Percentiles rank a stretch among this genome's conserved stretches.
These are phyloP conservation scores for Cercospora berteroae DNA, from an alignment of 2,329 filamentous ascomycete species.

Conservation along the genomic window DNA sequence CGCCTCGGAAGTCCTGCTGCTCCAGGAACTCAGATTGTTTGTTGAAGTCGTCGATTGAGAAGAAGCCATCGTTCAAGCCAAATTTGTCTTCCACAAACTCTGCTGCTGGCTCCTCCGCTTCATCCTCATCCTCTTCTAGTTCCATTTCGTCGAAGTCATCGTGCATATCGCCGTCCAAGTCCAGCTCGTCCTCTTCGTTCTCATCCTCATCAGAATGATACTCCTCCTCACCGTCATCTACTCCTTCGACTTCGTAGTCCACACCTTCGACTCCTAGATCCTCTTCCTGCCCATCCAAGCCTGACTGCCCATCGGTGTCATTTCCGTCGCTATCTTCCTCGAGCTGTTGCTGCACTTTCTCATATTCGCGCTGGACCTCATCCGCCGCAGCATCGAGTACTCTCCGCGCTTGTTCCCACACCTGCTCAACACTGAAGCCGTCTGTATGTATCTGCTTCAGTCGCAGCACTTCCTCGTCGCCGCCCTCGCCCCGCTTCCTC, in stretches of 20 bases:
- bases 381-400: slow-evolving; percentile 67
- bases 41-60: slow-evolving; percentile 97
- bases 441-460: slow-evolving; percentile 80
- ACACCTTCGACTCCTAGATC: slow-evolving; percentile 38
- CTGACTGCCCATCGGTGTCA: slow-evolving; percentile 33
- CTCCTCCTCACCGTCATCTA: slow-evolving; percentile 40
- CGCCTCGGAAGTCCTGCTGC: slow-evolving; percentile 74
- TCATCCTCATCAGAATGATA: slow-evolving; percentile 33
- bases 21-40: slow-evolving; percentile 87
- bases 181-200: slow-evolving; percentile 44
- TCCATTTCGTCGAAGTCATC: slow-evolving; percentile 35
- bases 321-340: slow-evolving; percentile 4
- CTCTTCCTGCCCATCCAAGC: slow-evolving; percentile 31
- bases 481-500: slow-evolving; percentile 64
- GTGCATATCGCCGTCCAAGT: slow-evolving; percentile 32
- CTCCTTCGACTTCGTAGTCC: slow-evolving; percentile 38
- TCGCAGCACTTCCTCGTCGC: slow-evolving; percentile 59
- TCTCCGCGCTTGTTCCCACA: slow-evolving; percentile 89
- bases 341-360: slow-evolving; percentile 30
- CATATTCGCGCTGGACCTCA: slow-evolving; percentile 53
- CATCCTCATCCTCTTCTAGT: slow-evolving; percentile 44
- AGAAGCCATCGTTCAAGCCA: slow-evolving; percentile 95
- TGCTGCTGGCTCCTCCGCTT: slow-evolving; percentile 49
- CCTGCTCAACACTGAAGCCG: slow-evolving; percentile 82
- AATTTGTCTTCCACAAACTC: slow-evolving; percentile 70